Evolutionary conservation across 495 filamentous ascomycete species (phyloP).

Genomic region (Annulohypoxylon nitens): DNA sequence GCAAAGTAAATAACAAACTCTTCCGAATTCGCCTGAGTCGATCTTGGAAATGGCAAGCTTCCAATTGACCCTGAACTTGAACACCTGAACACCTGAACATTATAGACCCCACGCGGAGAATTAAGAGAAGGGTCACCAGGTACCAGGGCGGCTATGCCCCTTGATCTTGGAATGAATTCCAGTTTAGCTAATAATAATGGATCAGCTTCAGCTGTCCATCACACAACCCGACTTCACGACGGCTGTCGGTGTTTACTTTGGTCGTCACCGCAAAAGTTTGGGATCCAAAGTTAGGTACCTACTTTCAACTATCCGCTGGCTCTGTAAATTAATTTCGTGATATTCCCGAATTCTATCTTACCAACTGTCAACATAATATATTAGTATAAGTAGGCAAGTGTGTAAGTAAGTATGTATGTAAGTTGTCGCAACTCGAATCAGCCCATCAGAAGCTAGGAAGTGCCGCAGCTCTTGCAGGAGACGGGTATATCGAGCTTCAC

Average conservation of each 20-base stretch:
- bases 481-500: slow-evolving; percentile 43
- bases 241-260: slow-evolving; percentile 16
- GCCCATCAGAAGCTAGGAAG: slow-evolving; percentile 10
- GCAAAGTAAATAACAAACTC: slow-evolving; percentile 17
- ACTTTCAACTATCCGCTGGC: slow-evolving; percentile 2
- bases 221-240: slow-evolving; percentile 15
- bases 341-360: not conserved
- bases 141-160: slow-evolving; percentile 19
- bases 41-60: slow-evolving; percentile 18
- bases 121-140: slow-evolving; percentile 6
- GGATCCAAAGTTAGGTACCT: no score
- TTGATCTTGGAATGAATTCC: not conserved
- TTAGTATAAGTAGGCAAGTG: no score
- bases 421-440: slow-evolving; percentile 9
- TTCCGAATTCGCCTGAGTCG: slow-evolving; percentile 16
- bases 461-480: slow-evolving; percentile 15
- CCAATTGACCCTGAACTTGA: slow-evolving; percentile 15
- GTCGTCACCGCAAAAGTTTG: slow-evolving; percentile 1
- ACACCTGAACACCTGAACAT: not conserved
- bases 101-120: slow-evolving; percentile 6
- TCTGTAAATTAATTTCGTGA: slow-evolving; percentile 20
- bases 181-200: no score
- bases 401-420: no score
- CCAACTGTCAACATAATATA: no score
- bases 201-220: slow-evolving; percentile 18